Conservation (phyloP, 176 grass and related monocot species). For the Cenchrus purpureus region DNA sequence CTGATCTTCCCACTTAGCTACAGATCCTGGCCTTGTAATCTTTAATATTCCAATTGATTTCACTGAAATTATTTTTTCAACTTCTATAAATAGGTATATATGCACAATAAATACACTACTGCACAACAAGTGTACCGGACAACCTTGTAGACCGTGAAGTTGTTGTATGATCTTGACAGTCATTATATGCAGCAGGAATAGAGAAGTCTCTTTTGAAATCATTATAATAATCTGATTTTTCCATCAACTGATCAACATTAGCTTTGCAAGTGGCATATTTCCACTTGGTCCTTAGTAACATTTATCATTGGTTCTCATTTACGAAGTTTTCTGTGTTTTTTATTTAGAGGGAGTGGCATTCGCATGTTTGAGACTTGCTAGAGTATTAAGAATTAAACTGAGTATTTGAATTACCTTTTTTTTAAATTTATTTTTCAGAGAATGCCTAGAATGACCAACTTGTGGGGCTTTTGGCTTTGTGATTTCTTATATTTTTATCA, state of each 20-base stretch:
- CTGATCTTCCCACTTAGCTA: not conserved
- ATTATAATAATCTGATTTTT: not conserved
- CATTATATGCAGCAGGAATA: not conserved
- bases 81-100: slow-evolving; percentile 53
- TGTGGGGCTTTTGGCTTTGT: not conserved
- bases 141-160: not conserved
- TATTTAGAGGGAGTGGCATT: slow-evolving; percentile 15
- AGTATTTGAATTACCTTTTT: not conserved
- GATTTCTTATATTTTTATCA: slow-evolving; percentile 14
- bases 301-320: slow-evolving; percentile 11
- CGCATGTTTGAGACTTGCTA: slow-evolving; percentile 26
- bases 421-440: slow-evolving; percentile 24
- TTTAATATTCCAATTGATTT: slow-evolving; percentile 31
- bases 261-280: not conserved
- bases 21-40: slow-evolving; percentile 2
- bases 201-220: not conserved
- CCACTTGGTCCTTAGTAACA: not conserved
- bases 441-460: not conserved
- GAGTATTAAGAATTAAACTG: slow-evolving; percentile 43
- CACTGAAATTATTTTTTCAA: not conserved
- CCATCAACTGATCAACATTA: not conserved
- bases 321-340: slow-evolving; percentile 19
- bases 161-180: not conserved
- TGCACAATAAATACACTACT: too few species aligned
- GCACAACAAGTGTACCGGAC: not conserved